Percentiles rank a stretch among this genome's conserved stretches.
These are phyloP conservation scores for Metarhizium album DNA, from an alignment of 2,329 filamentous ascomycete species.

Conservation along the genomic window DNA sequence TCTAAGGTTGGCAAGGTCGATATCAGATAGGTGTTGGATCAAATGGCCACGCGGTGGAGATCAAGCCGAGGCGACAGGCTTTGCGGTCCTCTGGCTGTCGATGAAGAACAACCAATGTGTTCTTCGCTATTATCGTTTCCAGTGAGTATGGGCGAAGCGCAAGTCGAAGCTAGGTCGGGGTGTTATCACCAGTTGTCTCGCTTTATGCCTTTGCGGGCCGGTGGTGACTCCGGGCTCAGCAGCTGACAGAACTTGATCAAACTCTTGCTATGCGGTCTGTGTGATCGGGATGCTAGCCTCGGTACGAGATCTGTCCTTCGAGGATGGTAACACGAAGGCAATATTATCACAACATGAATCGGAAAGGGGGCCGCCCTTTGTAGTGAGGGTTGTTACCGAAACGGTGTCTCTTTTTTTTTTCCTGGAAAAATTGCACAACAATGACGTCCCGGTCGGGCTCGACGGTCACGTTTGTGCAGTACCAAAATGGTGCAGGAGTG, in stretches of 20 bases:
- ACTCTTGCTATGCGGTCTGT: background rate
- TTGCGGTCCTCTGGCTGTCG: background rate
- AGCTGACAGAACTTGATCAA: background rate
- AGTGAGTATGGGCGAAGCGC: background rate
- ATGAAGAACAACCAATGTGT: background rate
- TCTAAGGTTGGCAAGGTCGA: no score
- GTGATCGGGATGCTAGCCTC: background rate
- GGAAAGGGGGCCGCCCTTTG: background rate
- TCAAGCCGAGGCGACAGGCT: background rate
- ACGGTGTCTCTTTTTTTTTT: no score
- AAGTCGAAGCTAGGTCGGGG: background rate
- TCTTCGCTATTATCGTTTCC: background rate
- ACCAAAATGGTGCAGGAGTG: background rate
- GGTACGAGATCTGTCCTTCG: background rate
- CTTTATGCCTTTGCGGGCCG: background rate
- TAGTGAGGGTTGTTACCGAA: background rate
- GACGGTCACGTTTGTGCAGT: background rate
- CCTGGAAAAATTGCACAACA: background rate
- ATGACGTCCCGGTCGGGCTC: background rate
- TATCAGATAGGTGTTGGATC: background rate
- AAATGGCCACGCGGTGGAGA: background rate
- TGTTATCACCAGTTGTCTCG: background rate
- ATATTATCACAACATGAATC: background rate
- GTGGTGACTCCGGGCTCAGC: background rate
- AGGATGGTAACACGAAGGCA: no score